Evolutionary conservation across 2,329 filamentous ascomycete species (phyloP), one percentile per base, ranked within the genome.

Genomic region (Colletotrichum melonis): DNA sequence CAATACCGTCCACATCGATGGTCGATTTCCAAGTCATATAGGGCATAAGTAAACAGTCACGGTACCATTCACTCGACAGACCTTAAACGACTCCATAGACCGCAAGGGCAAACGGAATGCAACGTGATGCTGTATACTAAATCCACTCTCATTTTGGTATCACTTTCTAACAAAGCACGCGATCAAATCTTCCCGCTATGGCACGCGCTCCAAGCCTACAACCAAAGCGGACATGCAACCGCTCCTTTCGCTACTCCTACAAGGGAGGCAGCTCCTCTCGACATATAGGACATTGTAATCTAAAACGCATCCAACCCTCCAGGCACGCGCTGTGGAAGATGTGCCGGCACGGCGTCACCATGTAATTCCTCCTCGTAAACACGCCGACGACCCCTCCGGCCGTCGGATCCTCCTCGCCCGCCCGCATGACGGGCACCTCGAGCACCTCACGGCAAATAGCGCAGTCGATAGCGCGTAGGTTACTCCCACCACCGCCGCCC

Each of bases 301-400:
- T 86, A 81, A 97, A 95, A 80, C 94, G 90, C 93, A 99, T 97
- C 97, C 97, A 98, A 52, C 95, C 95, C 84, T 98, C 96, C 77
- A 99, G 85, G 82, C 97, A 99, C 38, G 89, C 87, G 69, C 92
- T 97, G 81, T 99, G 97, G 81, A 99, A 99, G 62, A 98, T 95
- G 84, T 99, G 97, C 68, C 95, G 88, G 82, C 97, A 99, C 60
- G 97, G 97, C 70, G 97, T 99, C 26, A 98, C 94, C 97, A 99
- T 99, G 84, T 98, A 98, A 77, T 90, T 88, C 63, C 95, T 90
- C 74, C 96, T 88, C 38, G 94, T 93, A 76, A 98, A 87, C 68
- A 98, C 90, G 35, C 92, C 92, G 0, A 90, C 85, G 71, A 92
- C 88, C 38, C 90, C 88, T 57, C 87, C 86, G 0, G 81, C 81